Percentiles rank a stretch among this genome's conserved stretches.
Conservation (phyloP, 129 eudicot genomes). For the Escallonia herrerae region DNA sequence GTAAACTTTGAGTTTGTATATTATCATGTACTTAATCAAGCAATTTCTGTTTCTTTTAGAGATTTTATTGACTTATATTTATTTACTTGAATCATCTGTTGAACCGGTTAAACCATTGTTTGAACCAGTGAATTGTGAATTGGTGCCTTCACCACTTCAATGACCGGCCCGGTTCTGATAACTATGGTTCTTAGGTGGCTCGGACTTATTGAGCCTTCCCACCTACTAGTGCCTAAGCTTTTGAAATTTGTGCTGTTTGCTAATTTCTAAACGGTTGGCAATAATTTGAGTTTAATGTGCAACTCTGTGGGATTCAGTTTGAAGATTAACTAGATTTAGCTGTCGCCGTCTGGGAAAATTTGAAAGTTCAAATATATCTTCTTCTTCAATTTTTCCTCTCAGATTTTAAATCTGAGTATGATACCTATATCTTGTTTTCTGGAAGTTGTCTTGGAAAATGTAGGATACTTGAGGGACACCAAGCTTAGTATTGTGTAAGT, state of each 20-base stretch:
- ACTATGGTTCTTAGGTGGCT: constrained; percentile 53
- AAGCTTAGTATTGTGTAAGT: constrained; percentile 64
- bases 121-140: no score
- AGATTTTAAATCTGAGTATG: constrained; percentile 88
- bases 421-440: constrained; percentile 76
- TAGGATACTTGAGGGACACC: constrained; percentile 68
- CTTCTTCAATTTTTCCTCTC: constrained; percentile 11
- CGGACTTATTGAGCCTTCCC: constrained; percentile 62
- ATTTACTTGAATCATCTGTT: no score
- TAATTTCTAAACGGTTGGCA: constrained; percentile 72
- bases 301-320: constrained; percentile 68
- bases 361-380: no score
- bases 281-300: constrained; percentile 86
- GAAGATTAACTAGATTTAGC: no score
- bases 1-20: no score
- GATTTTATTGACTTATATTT: no score
- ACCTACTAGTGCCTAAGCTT: constrained; percentile 50
- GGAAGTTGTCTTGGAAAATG: constrained; percentile 61
- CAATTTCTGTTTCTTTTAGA: no score
- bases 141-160: no score
- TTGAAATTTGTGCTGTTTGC: constrained; percentile 62
- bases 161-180: constrained; percentile 19
- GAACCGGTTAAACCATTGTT: no score
- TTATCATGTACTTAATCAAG: no score
- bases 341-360: constrained; percentile 35